phyloP scores from a whole-genome alignment of 768 basidiomycete species.

The Suillus sp. region DNA sequence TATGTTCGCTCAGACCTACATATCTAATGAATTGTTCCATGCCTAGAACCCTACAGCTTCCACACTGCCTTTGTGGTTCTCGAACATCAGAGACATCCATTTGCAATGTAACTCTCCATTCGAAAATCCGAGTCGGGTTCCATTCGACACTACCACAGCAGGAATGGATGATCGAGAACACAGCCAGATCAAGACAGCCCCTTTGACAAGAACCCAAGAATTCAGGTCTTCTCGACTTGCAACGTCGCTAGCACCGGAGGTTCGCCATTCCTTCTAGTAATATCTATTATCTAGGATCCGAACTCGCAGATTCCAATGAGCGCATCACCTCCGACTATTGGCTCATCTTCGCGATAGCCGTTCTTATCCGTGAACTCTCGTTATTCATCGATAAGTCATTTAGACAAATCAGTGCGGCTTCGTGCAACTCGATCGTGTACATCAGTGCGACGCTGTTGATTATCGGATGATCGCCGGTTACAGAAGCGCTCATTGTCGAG shows the following conservation, averaged over 20 bases:
- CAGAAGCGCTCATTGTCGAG: not conserved
- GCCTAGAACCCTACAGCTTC: not conserved
- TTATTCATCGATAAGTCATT: constrained; percentile 4
- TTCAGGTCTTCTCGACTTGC: not conserved
- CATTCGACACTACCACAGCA: not conserved
- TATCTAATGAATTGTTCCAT: not conserved
- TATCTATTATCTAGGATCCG: too few relatives aligned
- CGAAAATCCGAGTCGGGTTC: not conserved
- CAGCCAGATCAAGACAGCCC: not conserved
- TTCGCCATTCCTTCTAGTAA: not conserved
- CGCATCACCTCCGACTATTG: not conserved
- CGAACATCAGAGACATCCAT: not conserved
- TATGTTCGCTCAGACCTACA: not conserved
- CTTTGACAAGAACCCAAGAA: not conserved
- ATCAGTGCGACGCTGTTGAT: not conserved
- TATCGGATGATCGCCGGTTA: not conserved
- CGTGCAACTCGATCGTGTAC: not conserved
- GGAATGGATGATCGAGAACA: not conserved
- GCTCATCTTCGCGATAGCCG: not conserved
- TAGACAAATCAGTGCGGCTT: not conserved
- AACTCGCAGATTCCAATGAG: not conserved
- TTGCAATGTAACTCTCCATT: not conserved
- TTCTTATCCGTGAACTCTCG: not conserved
- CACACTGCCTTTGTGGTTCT: not conserved
- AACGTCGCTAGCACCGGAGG: not conserved